Evolutionary conservation across 2,329 filamentous ascomycete genomes (phyloP).

Genomic region (Acephala macrosclerotiorum): DNA sequence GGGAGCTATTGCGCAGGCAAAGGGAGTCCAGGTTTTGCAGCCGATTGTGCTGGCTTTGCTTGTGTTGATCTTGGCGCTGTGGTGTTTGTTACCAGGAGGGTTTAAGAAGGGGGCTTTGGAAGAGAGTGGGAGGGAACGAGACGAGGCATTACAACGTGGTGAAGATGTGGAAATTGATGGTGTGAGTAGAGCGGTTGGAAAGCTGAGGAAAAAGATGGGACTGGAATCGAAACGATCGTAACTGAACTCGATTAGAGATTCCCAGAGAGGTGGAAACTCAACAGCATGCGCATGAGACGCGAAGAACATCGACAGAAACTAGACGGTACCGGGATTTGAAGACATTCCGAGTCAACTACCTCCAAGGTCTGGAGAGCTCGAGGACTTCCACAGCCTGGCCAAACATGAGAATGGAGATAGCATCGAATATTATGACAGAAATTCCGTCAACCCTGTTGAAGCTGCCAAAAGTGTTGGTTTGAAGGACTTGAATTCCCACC

Average conservation of each 20-base stretch:
- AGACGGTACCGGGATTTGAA: too few species aligned
- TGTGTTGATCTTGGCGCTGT: conserved; percentile 53
- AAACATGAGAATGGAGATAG: too few species aligned
- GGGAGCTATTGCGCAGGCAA: conserved; percentile 68
- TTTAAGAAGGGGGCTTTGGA: conserved; percentile 38
- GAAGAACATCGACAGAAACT: background rate
- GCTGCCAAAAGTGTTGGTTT: too few species aligned
- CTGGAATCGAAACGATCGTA: background rate
- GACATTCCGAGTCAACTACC: too few species aligned
- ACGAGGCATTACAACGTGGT: conserved; percentile 21
- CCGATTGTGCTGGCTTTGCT: conserved; percentile 61
- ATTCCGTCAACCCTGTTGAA: too few species aligned
- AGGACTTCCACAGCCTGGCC: too few species aligned
- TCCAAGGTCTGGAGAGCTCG: too few species aligned
- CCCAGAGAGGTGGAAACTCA: background rate
- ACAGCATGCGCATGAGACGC: background rate
- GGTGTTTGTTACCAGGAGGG: conserved; percentile 50
- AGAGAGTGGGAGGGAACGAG: conserved; percentile 20
- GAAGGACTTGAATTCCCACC: too few species aligned
- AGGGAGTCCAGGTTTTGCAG: conserved; percentile 64
- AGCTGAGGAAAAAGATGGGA: conserved; percentile 13
- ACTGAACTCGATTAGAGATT: too few species aligned
- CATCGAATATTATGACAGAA: too few species aligned
- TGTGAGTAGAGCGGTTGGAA: conserved; percentile 15
- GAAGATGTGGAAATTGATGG: conserved; percentile 18